Conservation (phyloP, 2,329 filamentous ascomycete genomes). For the Claviceps sp. region DNA sequence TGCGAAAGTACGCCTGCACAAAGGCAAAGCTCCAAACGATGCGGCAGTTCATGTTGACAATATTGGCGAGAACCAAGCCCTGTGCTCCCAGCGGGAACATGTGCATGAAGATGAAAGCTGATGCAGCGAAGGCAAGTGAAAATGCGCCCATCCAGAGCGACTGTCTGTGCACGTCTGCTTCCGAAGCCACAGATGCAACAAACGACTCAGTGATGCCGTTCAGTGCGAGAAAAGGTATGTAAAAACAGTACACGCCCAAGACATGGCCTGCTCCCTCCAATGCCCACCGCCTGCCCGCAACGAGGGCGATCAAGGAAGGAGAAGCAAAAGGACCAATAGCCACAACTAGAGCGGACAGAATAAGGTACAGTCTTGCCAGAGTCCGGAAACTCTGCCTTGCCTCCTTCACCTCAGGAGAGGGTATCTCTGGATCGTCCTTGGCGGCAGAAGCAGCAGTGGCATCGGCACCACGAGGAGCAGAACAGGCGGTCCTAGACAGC, state of each 20-base stretch:
- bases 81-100: constrained; percentile 56
- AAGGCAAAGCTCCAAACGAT: constrained; percentile 72
- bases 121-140: constrained; percentile 59
- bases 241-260: constrained; percentile 74
- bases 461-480: not conserved
- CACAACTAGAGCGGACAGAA: constrained; percentile 57
- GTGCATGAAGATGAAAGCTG: constrained; percentile 64
- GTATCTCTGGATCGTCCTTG: not conserved
- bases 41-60: constrained; percentile 76
- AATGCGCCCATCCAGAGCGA: constrained; percentile 76
- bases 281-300: constrained; percentile 69
- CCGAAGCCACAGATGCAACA: constrained; percentile 71
- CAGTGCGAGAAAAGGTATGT: constrained; percentile 80
- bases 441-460: constrained; percentile 7
- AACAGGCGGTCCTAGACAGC: constrained; percentile 30
- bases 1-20: constrained; percentile 49
- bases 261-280: constrained; percentile 58
- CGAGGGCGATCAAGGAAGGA: constrained; percentile 55
- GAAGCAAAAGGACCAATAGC: constrained; percentile 64
- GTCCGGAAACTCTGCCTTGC: constrained; percentile 41
- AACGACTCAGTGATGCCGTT: constrained; percentile 92
- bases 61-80: constrained; percentile 77
- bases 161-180: constrained; percentile 62
- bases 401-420: constrained; percentile 21
- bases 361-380: constrained; percentile 58